These are phyloP conservation scores for Cutaneotrichosporon daszewskae DNA, from an alignment of 1,284 basidiomycete genomes.

Conservation along the genomic window DNA sequence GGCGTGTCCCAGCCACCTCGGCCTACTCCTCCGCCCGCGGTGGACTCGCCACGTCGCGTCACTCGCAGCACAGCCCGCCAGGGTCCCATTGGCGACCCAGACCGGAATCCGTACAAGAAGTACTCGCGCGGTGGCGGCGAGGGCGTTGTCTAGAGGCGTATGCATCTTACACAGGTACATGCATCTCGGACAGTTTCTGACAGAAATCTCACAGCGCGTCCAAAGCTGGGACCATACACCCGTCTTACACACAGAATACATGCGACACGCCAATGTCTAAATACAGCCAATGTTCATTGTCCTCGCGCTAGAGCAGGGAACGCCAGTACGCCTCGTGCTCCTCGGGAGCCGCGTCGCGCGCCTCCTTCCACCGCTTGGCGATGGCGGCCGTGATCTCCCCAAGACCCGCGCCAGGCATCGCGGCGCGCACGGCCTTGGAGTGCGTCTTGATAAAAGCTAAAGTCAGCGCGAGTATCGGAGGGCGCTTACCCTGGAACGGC, in stretches of 20 bases:
- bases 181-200: no score
- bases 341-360: constrained; percentile 13
- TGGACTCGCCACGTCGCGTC: constrained; percentile 32
- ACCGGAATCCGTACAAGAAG: constrained; percentile 40
- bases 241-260: no score
- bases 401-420: constrained; percentile 30
- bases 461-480: not conserved
- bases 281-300: no score
- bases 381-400: constrained; percentile 43
- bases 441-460: constrained; percentile 39
- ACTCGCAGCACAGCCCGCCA: constrained; percentile 29
- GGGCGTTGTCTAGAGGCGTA: constrained; percentile 37
- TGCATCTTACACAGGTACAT: no score
- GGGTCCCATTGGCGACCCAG: constrained; percentile 34
- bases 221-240: no score
- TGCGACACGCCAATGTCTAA: no score
- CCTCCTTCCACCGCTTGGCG: constrained; percentile 34
- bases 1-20: constrained; percentile 32
- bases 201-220: no score
- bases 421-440: constrained; percentile 37
- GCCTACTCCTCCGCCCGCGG: constrained; percentile 24
- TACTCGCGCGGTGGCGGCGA: constrained; percentile 33
- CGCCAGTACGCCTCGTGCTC: constrained; percentile 15
- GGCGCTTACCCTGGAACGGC: constrained; percentile 34
- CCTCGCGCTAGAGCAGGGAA: no score